Conservation (phyloP, 1,139 yeast genomes). For the Spencermartinsiella ligniputridi region DNA sequence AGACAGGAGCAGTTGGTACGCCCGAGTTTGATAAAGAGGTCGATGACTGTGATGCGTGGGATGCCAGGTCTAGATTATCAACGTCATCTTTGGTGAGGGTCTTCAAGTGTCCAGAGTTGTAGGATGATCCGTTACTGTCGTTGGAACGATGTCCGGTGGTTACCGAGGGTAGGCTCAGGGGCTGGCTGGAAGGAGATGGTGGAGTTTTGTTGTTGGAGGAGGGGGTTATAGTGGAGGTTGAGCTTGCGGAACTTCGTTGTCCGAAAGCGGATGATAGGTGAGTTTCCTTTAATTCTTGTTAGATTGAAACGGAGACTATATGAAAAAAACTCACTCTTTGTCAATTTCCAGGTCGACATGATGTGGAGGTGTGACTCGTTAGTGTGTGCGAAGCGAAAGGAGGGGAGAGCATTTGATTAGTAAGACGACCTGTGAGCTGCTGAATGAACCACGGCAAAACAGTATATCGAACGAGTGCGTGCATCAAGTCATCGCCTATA, state of each 20-base stretch:
- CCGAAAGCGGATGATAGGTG: slow-evolving; percentile 32
- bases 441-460: too few species aligned
- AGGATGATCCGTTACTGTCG: slow-evolving; percentile 1
- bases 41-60: slow-evolving; percentile 5
- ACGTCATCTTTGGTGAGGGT: slow-evolving; percentile 5
- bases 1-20: slow-evolving; percentile 6
- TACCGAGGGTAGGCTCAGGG: slow-evolving; percentile 11
- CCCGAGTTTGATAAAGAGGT: slow-evolving; percentile 10
- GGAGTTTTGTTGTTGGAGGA: background rate
- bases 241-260: slow-evolving; percentile 12
- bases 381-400: too few species aligned
- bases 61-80: background rate
- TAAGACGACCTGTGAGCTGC: too few species aligned
- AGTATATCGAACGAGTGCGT: too few species aligned
- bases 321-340: slow-evolving; percentile 29
- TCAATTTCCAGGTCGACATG: slow-evolving; percentile 35
- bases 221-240: slow-evolving; percentile 13
- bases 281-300: slow-evolving; percentile 36
- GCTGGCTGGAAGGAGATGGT: slow-evolving; percentile 15
- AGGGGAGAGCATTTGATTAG: too few species aligned
- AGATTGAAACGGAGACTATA: background rate
- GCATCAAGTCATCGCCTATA: too few species aligned
- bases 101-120: slow-evolving; percentile 6
- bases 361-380: background rate
- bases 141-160: slow-evolving; percentile 16